Evolutionary conservation across 768 basidiomycete species (phyloP), one percentile per base, ranked within the genome.

Genomic region (Russula ochroleuca): DNA sequence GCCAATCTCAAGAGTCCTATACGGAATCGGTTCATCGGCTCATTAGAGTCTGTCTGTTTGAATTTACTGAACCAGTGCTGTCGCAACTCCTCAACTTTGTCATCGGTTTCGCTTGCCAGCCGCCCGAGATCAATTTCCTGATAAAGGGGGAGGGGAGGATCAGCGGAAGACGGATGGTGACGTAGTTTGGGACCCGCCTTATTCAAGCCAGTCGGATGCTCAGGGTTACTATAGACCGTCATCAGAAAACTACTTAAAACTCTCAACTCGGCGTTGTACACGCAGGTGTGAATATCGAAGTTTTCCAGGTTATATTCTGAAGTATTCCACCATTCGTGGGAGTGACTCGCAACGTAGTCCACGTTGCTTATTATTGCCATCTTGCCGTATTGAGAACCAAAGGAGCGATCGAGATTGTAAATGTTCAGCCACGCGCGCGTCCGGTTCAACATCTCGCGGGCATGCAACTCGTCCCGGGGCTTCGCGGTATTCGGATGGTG

Each of bases 381-480:
- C 75, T 94, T 93, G 61, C 94, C 94, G 75, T 95, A 93, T 73
- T 94, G 88, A n/a, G 86, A 88, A 14, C 90, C 86, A 19, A 89
- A 88, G 7, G 93, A 94, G 21, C 93, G 87, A 73, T 98, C 94
- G 51, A 96, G 78, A 73, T 94, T 92, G 76, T 89, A 92, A 73
- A 91, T 93, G 72, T 89, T 92, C 63, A 97, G 75, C 94, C 94
- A 98, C 3, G 89, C 83, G 21, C 94, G 85, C 54, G 92, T 92
- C 47, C 94, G 86, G 72, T 94, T 96, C 59, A 94, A 83, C 75
- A 94, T 85, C 75, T 94, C 90, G 49, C 94, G 85, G 5, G 89
- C 88, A 64, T 92, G 87, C 60, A 82, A 82, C 73, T 95, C 93
- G 70, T 91, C 91, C 10, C 84, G 76, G 13, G 90, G 88, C 67